Base-by-base conservation (phyloP, 148 eudicot species). In the Persicaria maculosa region DNA sequence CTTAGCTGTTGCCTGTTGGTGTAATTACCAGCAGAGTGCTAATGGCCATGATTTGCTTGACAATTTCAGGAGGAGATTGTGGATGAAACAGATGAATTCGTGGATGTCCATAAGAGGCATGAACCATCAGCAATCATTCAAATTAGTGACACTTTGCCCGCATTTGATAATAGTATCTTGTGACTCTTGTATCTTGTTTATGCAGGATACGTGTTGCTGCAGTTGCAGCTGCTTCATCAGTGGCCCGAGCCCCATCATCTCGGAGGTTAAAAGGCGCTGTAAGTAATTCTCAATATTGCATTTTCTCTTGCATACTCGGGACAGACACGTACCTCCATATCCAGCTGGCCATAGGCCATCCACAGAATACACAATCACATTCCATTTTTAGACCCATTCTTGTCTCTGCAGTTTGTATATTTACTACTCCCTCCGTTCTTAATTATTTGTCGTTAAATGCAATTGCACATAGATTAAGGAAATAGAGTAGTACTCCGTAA, bases 131-230 rank as follows among this genome's bases (percentile, higher is more conserved):
- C 31, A 57, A 40, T 15, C 44, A 36, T 36, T 36, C 47, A 40
- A 5, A 40, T 65, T 65, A 65, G 19, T 65, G 47, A 14, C 19
- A 15, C 40, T 40, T 65, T 71, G 73, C 43, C 76, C 61, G 14
- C 65, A 11, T 68, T 45, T 71, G 79, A 36, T 52, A 72, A 57
- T 19, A 48, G 44, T 44, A 50, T 73, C 65, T 7, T 22, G 55
- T 44, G 43, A 25, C 47, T 74, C 64, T 68, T 48, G 71, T 52
- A 19, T 72, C 36, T 36, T 58, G 69, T 72, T 83, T 77, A 73
- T 82, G 81, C 88, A 95, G 98, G 88, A 91, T 95, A 85, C 97
- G 98, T 45, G 98, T 95, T 64, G 98, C 92, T 76, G 98, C 98
- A 59, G 98, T 91, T 74, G 98, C 98, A 58, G 98, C 98, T 68